Conservation (phyloP, 352 stramenopile species). For the Phytopythium sindhum region DNA sequence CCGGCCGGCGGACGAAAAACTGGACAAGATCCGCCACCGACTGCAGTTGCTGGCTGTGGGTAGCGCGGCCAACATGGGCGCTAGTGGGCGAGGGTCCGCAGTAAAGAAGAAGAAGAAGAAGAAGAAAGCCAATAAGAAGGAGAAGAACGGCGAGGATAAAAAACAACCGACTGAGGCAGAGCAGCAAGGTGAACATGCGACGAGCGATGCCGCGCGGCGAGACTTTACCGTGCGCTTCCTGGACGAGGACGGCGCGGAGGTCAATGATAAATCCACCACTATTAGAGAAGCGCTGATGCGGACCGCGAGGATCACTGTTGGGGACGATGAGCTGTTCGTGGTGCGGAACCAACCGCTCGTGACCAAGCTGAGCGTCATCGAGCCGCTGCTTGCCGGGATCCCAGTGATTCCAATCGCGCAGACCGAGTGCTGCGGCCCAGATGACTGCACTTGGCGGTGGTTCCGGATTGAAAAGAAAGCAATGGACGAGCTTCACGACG, state of each 20-base stretch:
- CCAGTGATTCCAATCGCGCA: conserved; percentile 41
- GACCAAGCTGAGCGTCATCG: conserved; percentile 34
- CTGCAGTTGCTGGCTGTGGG: conserved; percentile 46
- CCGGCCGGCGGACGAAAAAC: conserved; percentile 30
- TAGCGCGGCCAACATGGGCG: no score
- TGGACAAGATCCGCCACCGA: conserved; percentile 57
- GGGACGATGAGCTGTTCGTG: conserved; percentile 37
- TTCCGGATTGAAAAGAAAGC: conserved; percentile 23
- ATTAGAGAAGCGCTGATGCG: conserved; percentile 48
- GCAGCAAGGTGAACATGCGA: not conserved
- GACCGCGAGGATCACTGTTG: conserved; percentile 40
- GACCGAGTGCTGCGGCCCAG: conserved; percentile 57
- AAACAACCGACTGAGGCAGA: not conserved
- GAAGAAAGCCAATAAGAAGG: conserved; percentile 21
- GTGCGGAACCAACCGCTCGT: conserved; percentile 64
- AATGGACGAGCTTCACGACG: not conserved
- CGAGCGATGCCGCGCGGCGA: not conserved
- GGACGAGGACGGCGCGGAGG: conserved; percentile 24
- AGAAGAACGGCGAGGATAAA: conserved; percentile 5
- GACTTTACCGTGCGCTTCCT: conserved; percentile 42
- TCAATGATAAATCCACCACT: conserved; percentile 23
- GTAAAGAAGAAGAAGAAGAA: conserved; percentile 20
- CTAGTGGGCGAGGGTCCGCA: not conserved
- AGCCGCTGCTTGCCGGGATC: conserved; percentile 47
- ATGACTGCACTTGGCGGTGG: conserved; percentile 69